Evolutionary conservation across 371 early-diverging fungal species (phyloP), one percentile per base, ranked within the genome.

Genomic region (Umbelopsis sp.): DNA sequence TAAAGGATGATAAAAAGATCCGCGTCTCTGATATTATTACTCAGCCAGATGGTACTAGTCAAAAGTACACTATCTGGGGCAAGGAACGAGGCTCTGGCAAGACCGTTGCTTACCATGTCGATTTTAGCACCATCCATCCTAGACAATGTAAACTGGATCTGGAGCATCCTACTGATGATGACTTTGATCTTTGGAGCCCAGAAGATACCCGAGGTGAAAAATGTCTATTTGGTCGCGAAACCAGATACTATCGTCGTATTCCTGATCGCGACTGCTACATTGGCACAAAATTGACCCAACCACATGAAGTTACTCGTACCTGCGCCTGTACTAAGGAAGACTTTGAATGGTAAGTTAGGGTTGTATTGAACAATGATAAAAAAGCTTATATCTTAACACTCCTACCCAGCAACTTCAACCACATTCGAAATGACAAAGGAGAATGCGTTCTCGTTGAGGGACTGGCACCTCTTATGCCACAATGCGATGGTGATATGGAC

Each of bases 321-420:
- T 98, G 98, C 74, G 74, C 83, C 12, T 98, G 98, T 75, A 86
- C 91, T 0, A 79, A 72, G 48, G 80, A 76, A 45, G 98, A 98
- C 75, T 98, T 87, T 79, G 97, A 98, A 80, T 98, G 94, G 84
- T 81, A 77, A 73, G 70, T 16, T n/a, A 12, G 12, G 24, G 24
- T 11, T 50, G 29, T 11, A 46, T 52, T 24, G 29, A 11, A 52
- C 50, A 20, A 20, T 38, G 25, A 41, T 38, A 1, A 20, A 62
- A 62, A 48, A 50, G 29, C 50, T 50, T 63, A 32, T 18, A 25
- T 44, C 24, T 24, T 41, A 20, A 38, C 6, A 16, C 63, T 68
- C 16, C 65, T 22, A 22, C 46, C 25, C 67, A 86, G 92, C 77
- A 93, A 93, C 69, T 92, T 84, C 75, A 94, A 94, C 75, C 93